Evolutionary conservation across 208 protist species (phyloP).

Genomic region (Leishmania braziliensis): DNA sequence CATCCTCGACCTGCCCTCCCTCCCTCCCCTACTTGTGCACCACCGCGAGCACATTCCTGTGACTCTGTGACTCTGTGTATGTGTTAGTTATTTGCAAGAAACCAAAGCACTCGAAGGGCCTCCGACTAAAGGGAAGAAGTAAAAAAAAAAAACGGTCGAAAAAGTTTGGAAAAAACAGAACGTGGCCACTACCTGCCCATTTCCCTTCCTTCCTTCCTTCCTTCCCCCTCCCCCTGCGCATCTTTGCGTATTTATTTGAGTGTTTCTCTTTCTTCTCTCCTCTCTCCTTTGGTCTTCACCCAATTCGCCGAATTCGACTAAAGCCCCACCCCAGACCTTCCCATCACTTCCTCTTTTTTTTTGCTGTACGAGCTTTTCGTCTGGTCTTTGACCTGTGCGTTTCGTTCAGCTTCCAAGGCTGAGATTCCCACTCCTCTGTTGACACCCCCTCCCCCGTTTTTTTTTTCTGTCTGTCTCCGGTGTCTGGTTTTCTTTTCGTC

Average conservation of each 20-base stretch:
- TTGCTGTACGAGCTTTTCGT: neutral
- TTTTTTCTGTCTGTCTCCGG: neutral
- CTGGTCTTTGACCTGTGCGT: neutral
- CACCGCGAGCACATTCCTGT: neutral
- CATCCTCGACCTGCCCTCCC: neutral
- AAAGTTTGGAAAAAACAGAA: no score
- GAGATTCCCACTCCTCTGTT: neutral
- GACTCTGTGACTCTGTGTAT: neutral
- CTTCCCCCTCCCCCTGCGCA: neutral
- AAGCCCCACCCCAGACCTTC: neutral
- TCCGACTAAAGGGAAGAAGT: neutral
- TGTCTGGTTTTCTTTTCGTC: neutral
- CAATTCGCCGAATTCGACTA: neutral
- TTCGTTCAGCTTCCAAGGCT: neutral
- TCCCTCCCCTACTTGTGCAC: neutral
- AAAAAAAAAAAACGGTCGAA: neutral
- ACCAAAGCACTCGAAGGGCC: neutral
- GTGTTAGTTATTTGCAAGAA: neutral
- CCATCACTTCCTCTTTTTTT: neutral
- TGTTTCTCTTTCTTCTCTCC: conserved; percentile 15
- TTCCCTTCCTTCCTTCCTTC: neutral
- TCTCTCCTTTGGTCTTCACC: conserved; percentile 13
- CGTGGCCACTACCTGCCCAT: neutral
- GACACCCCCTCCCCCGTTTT: neutral
- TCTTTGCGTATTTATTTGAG: neutral